These are phyloP conservation scores for Erigeron philadelphicus DNA, from an alignment of 140 eudicot species.

Conservation along the genomic window DNA sequence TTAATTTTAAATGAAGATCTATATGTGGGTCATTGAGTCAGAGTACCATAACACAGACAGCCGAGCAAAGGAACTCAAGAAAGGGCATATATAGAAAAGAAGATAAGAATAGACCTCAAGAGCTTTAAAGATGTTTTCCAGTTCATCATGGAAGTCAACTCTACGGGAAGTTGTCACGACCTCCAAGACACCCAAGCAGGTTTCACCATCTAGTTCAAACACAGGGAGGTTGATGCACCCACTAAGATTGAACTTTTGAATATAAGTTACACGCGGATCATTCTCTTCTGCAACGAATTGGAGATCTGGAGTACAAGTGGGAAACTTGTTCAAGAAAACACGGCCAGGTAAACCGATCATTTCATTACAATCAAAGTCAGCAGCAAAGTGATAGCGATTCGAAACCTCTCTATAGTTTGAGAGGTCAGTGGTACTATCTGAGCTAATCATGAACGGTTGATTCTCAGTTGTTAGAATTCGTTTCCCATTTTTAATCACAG, in stretches of 20 bases:
- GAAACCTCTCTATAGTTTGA: constrained; percentile 52
- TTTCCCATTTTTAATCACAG: constrained; percentile 47
- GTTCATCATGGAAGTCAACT: constrained; percentile 46
- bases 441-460: constrained; percentile 49
- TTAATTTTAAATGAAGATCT: background rate
- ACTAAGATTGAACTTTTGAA: constrained; percentile 42
- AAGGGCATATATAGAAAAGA: constrained; percentile 2
- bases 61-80: background rate
- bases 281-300: constrained; percentile 41
- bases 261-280: constrained; percentile 51
- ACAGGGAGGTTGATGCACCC: constrained; percentile 83
- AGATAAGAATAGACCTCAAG: constrained; percentile 55
- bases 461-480: constrained; percentile 53
- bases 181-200: constrained; percentile 84
- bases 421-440: constrained; percentile 42
- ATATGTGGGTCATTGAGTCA: constrained; percentile 1
- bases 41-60: background rate
- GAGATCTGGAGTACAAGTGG: constrained; percentile 65
- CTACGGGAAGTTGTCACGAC: constrained; percentile 55
- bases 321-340: constrained; percentile 62
- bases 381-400: constrained; percentile 43
- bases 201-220: constrained; percentile 55
- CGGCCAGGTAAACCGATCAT: constrained; percentile 59
- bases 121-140: constrained; percentile 69
- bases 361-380: constrained; percentile 52